Conservation (phyloP, 331 rosid species). For the Saraca asoca region DNA sequence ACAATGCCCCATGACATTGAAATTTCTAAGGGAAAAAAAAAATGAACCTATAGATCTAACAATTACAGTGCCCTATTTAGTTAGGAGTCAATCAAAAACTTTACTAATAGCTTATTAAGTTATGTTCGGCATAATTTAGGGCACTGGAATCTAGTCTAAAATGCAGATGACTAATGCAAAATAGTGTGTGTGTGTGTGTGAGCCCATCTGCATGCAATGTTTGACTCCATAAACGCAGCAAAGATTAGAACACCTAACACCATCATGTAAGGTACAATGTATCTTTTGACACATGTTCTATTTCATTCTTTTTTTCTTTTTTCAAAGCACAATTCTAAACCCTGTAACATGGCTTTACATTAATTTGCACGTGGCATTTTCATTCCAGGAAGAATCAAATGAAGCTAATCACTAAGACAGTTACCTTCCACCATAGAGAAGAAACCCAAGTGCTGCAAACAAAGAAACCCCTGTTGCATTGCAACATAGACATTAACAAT, state of each 20-base stretch:
- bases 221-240: neutral
- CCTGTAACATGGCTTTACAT: neutral
- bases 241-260: neutral
- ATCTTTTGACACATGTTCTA: neutral
- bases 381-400: constrained; percentile 20
- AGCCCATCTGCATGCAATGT: neutral
- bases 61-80: constrained; percentile 8
- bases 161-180: too few relatives aligned
- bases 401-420: constrained; percentile 30
- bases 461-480: constrained; percentile 73
- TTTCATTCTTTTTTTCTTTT: neutral
- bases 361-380: neutral
- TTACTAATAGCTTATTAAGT: constrained; percentile 19
- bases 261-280: neutral
- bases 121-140: neutral
- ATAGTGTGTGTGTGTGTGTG: too few relatives aligned
- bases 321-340: constrained; percentile 21
- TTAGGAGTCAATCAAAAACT: neutral
- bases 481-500: constrained; percentile 36
- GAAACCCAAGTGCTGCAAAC: constrained; percentile 97
- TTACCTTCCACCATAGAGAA: constrained; percentile 98
- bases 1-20: neutral
- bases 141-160: neutral
- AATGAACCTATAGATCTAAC: neutral
- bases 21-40: neutral